Conservation (phyloP, 2,329 filamentous ascomycete species). For the Rhynchosporium graminicola region DNA sequence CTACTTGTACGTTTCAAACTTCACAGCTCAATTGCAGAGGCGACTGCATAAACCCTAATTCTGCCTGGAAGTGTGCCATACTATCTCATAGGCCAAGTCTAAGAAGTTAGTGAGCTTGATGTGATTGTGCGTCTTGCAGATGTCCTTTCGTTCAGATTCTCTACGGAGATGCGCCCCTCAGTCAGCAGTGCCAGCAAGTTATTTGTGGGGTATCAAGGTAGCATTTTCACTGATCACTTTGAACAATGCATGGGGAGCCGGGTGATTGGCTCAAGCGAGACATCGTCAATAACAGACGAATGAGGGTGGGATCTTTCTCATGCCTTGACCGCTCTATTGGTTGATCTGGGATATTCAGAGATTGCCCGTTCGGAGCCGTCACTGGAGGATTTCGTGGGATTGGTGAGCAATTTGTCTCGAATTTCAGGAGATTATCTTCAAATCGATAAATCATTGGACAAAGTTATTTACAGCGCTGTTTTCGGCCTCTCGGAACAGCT, state of each 20-base stretch:
- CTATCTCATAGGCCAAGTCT: slow-evolving; percentile 1
- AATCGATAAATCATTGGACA: background rate
- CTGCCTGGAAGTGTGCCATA: background rate
- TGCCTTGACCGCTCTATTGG: slow-evolving; percentile 9
- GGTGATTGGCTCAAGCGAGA: slow-evolving; percentile 6
- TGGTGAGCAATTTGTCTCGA: background rate
- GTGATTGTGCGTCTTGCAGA: slow-evolving; percentile 9
- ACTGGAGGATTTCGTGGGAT: background rate
- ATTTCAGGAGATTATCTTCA: background rate
- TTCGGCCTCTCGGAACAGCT: background rate
- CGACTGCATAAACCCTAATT: slow-evolving; percentile 11
- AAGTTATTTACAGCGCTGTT: background rate
- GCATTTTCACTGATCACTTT: slow-evolving; percentile 9
- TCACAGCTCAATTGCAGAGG: slow-evolving; percentile 3
- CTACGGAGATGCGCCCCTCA: background rate
- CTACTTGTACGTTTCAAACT: background rate
- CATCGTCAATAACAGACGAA: slow-evolving; percentile 8
- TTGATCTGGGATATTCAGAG: background rate
- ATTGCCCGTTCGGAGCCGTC: background rate
- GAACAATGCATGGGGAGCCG: background rate
- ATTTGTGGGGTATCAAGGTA: slow-evolving; percentile 3
- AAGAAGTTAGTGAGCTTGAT: slow-evolving; percentile 3
- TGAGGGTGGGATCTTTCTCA: background rate
- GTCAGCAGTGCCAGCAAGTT: slow-evolving; percentile 2
- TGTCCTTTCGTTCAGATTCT: background rate